A percentile compares a stretch with the other conserved stretches of the same genome.
These are phyloP conservation scores for Aspergillus wentii DNA, from an alignment of 495 filamentous ascomycete species.

Conservation along the genomic window DNA sequence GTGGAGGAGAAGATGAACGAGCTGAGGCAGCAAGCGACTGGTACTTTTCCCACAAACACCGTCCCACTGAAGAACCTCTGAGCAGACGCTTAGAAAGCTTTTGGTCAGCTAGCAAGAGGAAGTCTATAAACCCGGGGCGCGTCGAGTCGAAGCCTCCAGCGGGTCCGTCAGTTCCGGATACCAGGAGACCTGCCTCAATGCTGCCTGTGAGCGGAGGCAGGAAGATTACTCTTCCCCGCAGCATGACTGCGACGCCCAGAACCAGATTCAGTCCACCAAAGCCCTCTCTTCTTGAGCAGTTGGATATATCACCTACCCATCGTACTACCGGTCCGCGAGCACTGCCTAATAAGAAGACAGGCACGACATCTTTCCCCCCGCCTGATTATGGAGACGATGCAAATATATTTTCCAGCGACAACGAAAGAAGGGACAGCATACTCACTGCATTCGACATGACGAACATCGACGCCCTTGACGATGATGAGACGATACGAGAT, in stretches of 20 bases:
- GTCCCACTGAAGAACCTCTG: slow-evolving; percentile 30
- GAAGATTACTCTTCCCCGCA: slow-evolving; percentile 35
- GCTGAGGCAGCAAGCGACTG: slow-evolving; percentile 25
- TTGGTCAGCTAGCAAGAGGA: slow-evolving; percentile 34
- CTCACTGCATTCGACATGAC: slow-evolving; percentile 30
- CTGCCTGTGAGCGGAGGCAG: slow-evolving; percentile 25
- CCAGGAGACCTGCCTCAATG: slow-evolving; percentile 23
- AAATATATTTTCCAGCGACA: slow-evolving; percentile 19
- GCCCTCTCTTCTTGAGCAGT: slow-evolving; percentile 36
- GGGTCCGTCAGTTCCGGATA: slow-evolving; percentile 11
- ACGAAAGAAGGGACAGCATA: slow-evolving; percentile 21
- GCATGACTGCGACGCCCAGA: slow-evolving; percentile 33
- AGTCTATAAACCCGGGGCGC: slow-evolving; percentile 12
- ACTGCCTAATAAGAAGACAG: slow-evolving; percentile 14
- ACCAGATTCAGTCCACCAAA: slow-evolving; percentile 43
- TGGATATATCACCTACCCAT: slow-evolving; percentile 38
- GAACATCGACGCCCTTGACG: slow-evolving; percentile 27
- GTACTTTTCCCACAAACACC: slow-evolving; percentile 23
- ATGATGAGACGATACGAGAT: slow-evolving; percentile 30
- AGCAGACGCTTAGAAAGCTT: slow-evolving; percentile 39
- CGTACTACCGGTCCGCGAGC: slow-evolving; percentile 26
- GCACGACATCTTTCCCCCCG: slow-evolving; percentile 13
- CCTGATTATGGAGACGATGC: slow-evolving; percentile 18
- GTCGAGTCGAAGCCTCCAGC: slow-evolving; percentile 14
- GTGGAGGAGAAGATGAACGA: slow-evolving; percentile 32